These are phyloP conservation scores for Trichophyton equinum DNA, from an alignment of 2,329 filamentous ascomycete genomes.

Conservation along the genomic window DNA sequence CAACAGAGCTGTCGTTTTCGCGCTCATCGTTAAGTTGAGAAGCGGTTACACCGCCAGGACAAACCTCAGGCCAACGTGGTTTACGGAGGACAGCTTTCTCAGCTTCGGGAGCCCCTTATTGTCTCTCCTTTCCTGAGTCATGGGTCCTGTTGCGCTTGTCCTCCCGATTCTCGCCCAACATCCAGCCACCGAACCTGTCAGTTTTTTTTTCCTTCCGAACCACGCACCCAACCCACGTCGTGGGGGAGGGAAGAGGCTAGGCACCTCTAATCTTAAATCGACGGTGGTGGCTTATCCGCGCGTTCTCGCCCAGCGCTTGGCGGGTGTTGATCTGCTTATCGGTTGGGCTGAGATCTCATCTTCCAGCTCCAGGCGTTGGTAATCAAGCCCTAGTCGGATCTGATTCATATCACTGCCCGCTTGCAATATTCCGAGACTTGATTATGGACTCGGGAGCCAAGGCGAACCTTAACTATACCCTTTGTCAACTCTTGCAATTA, in stretches of 20 bases:
- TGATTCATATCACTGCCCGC: not conserved
- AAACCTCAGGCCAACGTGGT: not conserved
- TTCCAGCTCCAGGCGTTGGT: not conserved
- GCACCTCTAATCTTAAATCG: not conserved
- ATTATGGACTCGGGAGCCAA: not conserved
- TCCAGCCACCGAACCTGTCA: not conserved
- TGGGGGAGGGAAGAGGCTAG: not conserved
- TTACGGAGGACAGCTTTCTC: not conserved
- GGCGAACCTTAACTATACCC: not conserved
- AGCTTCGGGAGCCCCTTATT: not conserved
- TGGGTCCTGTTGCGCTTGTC: not conserved
- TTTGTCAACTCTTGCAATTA: not conserved
- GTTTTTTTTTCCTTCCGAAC: not conserved
- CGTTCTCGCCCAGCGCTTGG: not conserved
- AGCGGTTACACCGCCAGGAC: not conserved
- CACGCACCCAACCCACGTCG: not conserved
- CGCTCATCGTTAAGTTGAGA: not conserved
- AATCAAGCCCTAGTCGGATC: not conserved
- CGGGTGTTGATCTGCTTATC: slow-evolving; percentile 3
- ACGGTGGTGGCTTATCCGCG: not conserved
- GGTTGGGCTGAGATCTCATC: not conserved
- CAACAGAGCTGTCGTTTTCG: not conserved
- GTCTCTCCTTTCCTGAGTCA: not conserved
- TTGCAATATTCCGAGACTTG: not conserved
- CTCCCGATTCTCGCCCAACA: not conserved